phyloP scores from a whole-genome alignment of 23 red algal genomes.

The Gracilaria domingensis region DNA sequence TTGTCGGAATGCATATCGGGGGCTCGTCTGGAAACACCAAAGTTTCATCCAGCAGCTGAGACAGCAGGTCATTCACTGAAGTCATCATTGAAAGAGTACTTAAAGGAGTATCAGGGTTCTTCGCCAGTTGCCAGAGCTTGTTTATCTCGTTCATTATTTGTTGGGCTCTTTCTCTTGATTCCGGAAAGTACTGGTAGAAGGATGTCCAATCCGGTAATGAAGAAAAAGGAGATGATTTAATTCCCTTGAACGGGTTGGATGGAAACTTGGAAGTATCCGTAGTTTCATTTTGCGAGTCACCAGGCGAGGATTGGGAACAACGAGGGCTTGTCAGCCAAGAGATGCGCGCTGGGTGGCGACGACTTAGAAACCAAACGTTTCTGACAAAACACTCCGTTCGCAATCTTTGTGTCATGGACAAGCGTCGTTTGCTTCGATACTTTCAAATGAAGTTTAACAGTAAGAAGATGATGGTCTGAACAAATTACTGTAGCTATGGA shows the following conservation, averaged over 20 bases:
- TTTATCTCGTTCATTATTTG: not conserved
- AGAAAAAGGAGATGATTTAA: not conserved
- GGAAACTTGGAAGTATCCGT: not conserved
- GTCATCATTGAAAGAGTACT: not conserved
- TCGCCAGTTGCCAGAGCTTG: slow-evolving; percentile 27
- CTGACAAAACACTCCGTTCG: not conserved
- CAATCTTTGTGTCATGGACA: not conserved
- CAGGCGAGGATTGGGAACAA: not conserved
- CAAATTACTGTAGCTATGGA: too few species aligned
- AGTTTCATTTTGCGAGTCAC: not conserved
- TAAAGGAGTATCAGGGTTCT: not conserved
- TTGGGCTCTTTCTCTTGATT: slow-evolving; percentile 1
- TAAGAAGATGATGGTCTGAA: too few species aligned
- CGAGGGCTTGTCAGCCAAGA: not conserved
- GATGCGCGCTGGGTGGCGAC: not conserved
- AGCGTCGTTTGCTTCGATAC: too few species aligned
- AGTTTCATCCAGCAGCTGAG: slow-evolving; percentile 4
- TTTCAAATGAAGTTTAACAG: too few species aligned
- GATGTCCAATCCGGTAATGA: slow-evolving; percentile 2
- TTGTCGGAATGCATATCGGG: slow-evolving; percentile 1
- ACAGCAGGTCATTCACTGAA: slow-evolving; percentile 20
- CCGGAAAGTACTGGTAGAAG: not conserved
- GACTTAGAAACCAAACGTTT: not conserved
- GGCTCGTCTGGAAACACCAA: slow-evolving; percentile 4
- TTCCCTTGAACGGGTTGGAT: not conserved